A percentile compares a stretch with the other conserved stretches of the same genome.
Conservation (phyloP, 2,329 filamentous ascomycete genomes). For the Phoma sp. region DNA sequence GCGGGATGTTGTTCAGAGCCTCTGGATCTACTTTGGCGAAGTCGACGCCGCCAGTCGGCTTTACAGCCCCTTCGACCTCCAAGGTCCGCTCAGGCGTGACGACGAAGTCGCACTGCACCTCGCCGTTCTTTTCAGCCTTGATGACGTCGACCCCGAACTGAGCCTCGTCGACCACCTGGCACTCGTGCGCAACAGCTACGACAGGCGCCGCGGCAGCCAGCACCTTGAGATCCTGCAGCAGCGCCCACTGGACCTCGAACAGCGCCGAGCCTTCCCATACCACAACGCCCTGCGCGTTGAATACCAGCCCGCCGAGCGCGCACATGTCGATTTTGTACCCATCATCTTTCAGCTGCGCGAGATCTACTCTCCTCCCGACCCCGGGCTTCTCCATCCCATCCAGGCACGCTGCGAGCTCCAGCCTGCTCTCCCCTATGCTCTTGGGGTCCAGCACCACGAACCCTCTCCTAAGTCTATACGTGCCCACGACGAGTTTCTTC, state of each 20-base stretch:
- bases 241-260: slow-evolving; percentile 54
- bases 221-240: slow-evolving; percentile 46
- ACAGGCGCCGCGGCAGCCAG: slow-evolving; percentile 36
- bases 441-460: slow-evolving; percentile 52
- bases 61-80: slow-evolving; percentile 35
- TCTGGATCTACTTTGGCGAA: slow-evolving; percentile 47
- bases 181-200: slow-evolving; percentile 50
- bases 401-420: slow-evolving; percentile 47
- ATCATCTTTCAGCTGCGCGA: slow-evolving; percentile 45
- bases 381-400: slow-evolving; percentile 53
- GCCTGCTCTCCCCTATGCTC: slow-evolving; percentile 33
- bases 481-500: slow-evolving; percentile 51
- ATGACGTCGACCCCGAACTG: slow-evolving; percentile 27
- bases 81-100: slow-evolving; percentile 46
- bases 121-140: slow-evolving; percentile 40
- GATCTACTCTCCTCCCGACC: slow-evolving; percentile 43
- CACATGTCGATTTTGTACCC: slow-evolving; percentile 44
- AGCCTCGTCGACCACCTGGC: slow-evolving; percentile 49
- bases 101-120: slow-evolving; percentile 52
- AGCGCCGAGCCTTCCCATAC: slow-evolving; percentile 51
- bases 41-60: slow-evolving; percentile 47
- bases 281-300: slow-evolving; percentile 48
- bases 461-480: slow-evolving; percentile 51
- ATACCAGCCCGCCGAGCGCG: slow-evolving; percentile 50
- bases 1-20: slow-evolving; percentile 49